Percentiles rank a stretch among this genome's conserved stretches.
Evolutionary conservation across 1,139 yeast genomes (phyloP).

Genomic region (Geotrichum phurueaensis): DNA sequence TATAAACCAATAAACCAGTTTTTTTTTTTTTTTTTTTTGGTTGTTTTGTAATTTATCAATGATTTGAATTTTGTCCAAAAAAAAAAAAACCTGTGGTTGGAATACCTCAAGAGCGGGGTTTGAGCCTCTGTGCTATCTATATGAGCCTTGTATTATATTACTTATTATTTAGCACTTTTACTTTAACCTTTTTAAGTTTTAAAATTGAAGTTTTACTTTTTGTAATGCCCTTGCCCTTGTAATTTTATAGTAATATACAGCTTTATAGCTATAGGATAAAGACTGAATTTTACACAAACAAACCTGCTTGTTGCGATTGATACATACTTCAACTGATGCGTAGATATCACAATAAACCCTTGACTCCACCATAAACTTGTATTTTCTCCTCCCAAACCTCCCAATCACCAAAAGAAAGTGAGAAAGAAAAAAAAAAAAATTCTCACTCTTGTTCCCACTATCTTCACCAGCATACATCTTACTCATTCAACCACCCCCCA

Average conservation of each 20-base stretch:
- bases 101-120: too few relatives aligned
- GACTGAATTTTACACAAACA: neutral
- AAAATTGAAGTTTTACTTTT: neutral
- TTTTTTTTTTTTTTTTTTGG: too few relatives aligned
- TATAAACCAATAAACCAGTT: too few relatives aligned
- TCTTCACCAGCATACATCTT: neutral
- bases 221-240: neutral
- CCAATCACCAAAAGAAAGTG: neutral
- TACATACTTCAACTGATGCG: neutral
- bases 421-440: slow-evolving; percentile 1
- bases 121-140: too few relatives aligned
- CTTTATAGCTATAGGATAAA: neutral
- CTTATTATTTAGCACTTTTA: neutral
- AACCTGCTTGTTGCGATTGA: neutral
- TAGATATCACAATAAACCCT: neutral
- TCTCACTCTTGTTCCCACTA: neutral
- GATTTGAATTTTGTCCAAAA: too few relatives aligned
- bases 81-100: too few relatives aligned
- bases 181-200: neutral
- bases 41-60: too few relatives aligned
- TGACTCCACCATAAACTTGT: neutral
- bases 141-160: too few relatives aligned
- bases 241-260: neutral
- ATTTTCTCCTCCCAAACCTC: neutral
- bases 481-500: neutral